Conservation (phyloP, 2,329 filamentous ascomycete species). For the Passalora sequoiae region DNA sequence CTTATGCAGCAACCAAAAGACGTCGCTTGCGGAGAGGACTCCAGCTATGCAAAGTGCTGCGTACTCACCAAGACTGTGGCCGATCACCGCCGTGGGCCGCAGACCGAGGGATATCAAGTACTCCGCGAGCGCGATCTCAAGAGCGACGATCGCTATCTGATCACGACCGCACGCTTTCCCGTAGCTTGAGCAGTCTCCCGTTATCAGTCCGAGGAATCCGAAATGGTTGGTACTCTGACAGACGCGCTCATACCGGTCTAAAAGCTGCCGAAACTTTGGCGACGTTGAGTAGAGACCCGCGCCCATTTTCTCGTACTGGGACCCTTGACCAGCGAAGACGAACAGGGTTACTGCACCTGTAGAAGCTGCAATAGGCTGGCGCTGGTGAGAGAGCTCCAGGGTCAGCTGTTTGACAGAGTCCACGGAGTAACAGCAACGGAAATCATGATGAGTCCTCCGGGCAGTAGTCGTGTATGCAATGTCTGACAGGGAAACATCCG, state of each 20-base stretch:
- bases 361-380: not conserved
- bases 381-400: not conserved
- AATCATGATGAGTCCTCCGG: not conserved
- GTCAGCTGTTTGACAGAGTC: not conserved
- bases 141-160: not conserved
- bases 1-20: constrained; percentile 26
- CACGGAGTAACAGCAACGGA: not conserved
- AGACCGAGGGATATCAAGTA: constrained; percentile 4
- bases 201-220: constrained; percentile 41
- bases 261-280: not conserved
- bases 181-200: not conserved
- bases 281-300: constrained; percentile 43
- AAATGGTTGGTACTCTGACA: constrained; percentile 47
- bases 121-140: constrained; percentile 11
- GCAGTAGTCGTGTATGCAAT: not conserved
- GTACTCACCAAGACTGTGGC: constrained; percentile 14
- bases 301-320: constrained; percentile 47
- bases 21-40: constrained; percentile 15
- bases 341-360: not conserved
- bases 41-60: constrained; percentile 12
- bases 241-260: constrained; percentile 41
- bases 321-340: not conserved
- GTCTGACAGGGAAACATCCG: not conserved
- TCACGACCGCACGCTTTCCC: not conserved
- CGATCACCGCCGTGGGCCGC: constrained; percentile 21